phyloP scores from a whole-genome alignment of 192 early-diverging fungal species.

The Neocallimastix lanati region DNA sequence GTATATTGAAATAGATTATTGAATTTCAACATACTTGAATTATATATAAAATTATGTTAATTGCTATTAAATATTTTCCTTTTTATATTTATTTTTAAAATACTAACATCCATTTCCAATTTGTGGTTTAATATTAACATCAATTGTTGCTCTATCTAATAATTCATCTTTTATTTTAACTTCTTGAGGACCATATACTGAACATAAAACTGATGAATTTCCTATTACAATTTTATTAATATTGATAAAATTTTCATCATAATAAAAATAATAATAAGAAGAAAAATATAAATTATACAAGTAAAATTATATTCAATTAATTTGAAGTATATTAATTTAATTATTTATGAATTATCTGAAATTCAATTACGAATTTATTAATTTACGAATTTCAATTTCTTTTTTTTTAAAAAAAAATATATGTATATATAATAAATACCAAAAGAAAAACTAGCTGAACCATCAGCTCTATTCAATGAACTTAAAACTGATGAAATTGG shows the following conservation, averaged over 20 bases:
- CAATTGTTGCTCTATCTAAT: conserved; percentile 67
- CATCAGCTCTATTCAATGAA: conserved; percentile 58
- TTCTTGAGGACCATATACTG: conserved; percentile 74
- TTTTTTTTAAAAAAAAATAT: no score
- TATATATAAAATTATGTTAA: no score
- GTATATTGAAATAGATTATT: no score
- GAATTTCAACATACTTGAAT: no score
- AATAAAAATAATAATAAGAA: not conserved
- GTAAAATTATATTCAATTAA: no score
- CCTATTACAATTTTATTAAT: conserved; percentile 14
- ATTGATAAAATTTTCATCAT: no score
- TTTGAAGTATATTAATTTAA: no score
- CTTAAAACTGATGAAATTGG: conserved; percentile 47
- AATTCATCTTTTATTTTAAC: conserved; percentile 72
- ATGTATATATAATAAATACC: conserved; percentile 18
- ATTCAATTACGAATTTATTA: no score
- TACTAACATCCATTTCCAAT: conserved; percentile 32
- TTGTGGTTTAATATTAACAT: conserved; percentile 55
- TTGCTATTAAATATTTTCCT: no score
- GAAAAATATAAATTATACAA: no score
- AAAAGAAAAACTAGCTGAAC: conserved; percentile 62
- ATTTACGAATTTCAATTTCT: no score
- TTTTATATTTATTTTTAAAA: not conserved
- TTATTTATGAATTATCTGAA: no score
- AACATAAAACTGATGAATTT: conserved; percentile 49